Evolutionary conservation across 2,329 filamentous ascomycete species (phyloP).

Genomic region (Thielaviopsis populi): DNA sequence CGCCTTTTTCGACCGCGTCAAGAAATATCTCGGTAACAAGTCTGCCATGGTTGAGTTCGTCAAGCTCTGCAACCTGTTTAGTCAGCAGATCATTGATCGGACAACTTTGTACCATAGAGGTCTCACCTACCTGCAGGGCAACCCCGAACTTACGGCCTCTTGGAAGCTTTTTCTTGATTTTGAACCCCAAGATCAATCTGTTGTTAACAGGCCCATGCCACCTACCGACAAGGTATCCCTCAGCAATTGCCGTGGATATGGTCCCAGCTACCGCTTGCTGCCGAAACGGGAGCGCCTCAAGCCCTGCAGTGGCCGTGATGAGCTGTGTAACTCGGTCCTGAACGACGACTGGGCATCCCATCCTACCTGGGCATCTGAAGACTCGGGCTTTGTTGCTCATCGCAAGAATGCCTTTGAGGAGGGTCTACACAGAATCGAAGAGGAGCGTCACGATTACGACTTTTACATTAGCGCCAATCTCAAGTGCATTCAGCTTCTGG

Average conservation of each 20-base stretch:
- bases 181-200: constrained; percentile 58
- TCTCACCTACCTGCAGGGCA: constrained; percentile 71
- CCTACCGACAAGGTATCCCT: constrained; percentile 75
- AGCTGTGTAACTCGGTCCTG: constrained; percentile 80
- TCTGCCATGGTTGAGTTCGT: constrained; percentile 89
- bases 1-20: constrained; percentile 87
- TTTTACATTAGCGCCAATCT: constrained; percentile 93
- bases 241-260: constrained; percentile 88
- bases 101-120: constrained; percentile 71
- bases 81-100: constrained; percentile 79
- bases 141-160: constrained; percentile 74
- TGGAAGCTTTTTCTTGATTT: constrained; percentile 75
- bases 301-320: constrained; percentile 83
- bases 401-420: constrained; percentile 94
- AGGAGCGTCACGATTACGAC: constrained; percentile 96
- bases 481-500: constrained; percentile 88
- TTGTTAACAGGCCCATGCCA: constrained; percentile 62
- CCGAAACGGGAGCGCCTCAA: constrained; percentile 84
- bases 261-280: constrained; percentile 84
- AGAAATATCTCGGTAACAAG: constrained; percentile 90
- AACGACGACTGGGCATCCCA: constrained; percentile 99
- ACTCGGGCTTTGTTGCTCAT: constrained; percentile 93
- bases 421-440: constrained; percentile 85
- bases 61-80: constrained; percentile 92
- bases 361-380: constrained; percentile 96